Evolutionary conservation across 441 rosid genomes (phyloP), one percentile per base, ranked within the genome.

Genomic region (California macrophylla): DNA sequence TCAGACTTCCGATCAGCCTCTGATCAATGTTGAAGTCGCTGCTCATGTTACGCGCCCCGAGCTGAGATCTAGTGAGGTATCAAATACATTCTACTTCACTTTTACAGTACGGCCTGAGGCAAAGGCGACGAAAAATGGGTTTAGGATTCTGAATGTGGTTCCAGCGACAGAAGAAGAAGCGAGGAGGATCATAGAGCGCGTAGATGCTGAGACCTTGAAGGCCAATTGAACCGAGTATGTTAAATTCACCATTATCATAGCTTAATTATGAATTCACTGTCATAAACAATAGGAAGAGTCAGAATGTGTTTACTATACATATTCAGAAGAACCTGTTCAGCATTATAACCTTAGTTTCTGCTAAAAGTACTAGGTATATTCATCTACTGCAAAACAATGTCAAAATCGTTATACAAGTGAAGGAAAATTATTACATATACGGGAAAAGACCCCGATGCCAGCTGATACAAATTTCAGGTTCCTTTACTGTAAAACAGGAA

Each of bases 21-120:
- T 89, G 34, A 89, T 91, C 32, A 85, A 74, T 60, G 77, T 91
- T 12, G 97, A 91, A 84, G 97, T 86, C 66, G 93, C 86, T 50
- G 97, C 97, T 12, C 96, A 91, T 78, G 97, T 89, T 77, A 84
- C 92, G 18, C 84, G 88, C 67, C 93, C 96, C n/a, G 97, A 91
- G 85, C 73, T 91, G 42, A 84, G 92, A 71, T 83, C 90, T 16
- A 87, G 97, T 28, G 96, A 91, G 96, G 89, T 91, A 28, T 87
- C 96, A 21, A 89, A 89, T 75, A 85, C 90, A 25, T 91, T 91
- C 78, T 82, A 91, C 73, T 89, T 89, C 78, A 87, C 90, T 26
- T 91, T 87, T 80, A 85, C 93, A 0, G 84, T 89, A 54, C 79
- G 93, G 1, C 87, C 89, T 0, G 92, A 87, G 80, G 95, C 89